Percentiles rank a stretch among this genome's conserved stretches.
Evolutionary conservation across 345 rosid species (phyloP).

Genomic region (Citrus maxima): DNA sequence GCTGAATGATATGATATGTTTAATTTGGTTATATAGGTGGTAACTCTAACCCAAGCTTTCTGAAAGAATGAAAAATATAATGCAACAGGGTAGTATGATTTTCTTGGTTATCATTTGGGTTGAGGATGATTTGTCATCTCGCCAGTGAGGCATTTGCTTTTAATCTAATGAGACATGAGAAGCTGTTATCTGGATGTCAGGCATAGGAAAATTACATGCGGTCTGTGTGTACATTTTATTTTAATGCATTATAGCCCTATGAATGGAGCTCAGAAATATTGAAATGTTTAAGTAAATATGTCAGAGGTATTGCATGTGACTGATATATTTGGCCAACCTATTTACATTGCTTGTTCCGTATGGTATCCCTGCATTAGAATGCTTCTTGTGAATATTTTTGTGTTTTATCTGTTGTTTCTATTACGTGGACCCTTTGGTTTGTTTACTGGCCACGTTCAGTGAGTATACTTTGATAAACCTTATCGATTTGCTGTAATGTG

Average conservation of each 20-base stretch:
- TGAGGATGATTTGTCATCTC: not conserved
- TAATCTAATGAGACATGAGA: not conserved
- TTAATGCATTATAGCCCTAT: not conserved
- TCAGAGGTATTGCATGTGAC: not conserved
- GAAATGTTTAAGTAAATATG: not conserved
- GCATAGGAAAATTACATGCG: not conserved
- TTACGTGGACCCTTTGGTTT: not conserved
- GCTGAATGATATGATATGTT: not conserved
- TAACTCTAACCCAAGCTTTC: not conserved
- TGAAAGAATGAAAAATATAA: not conserved
- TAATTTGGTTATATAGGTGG: not conserved
- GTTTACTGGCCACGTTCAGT: not conserved
- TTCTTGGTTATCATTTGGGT: not conserved
- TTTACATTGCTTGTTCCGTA: not conserved
- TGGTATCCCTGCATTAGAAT: not conserved
- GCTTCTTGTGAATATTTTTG: not conserved
- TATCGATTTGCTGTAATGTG: not conserved
- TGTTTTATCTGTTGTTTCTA: not conserved
- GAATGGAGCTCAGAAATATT: not conserved
- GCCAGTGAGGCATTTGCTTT: not conserved
- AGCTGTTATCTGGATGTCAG: not conserved
- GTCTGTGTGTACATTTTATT: not conserved
- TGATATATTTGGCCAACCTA: not conserved
- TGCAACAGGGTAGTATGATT: not conserved
- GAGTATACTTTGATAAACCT: not conserved